Percentiles rank a stretch among this genome's conserved stretches.
These are phyloP conservation scores for Tanacetum coccineum DNA, from an alignment of 129 eudicot species.

Conservation along the genomic window DNA sequence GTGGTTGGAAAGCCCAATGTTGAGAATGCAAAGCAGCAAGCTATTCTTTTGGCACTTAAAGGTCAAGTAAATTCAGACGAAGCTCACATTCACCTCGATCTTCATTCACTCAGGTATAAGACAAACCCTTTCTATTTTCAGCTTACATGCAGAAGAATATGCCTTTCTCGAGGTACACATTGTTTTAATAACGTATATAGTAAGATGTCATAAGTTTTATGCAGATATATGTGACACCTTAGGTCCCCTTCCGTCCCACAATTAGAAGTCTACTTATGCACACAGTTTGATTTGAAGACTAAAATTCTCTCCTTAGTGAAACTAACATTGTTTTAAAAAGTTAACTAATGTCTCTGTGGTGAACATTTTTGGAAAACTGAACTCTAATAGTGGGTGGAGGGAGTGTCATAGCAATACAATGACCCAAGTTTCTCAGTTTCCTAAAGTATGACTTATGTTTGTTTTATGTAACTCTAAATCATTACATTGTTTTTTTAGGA, in stretches of 20 bases:
- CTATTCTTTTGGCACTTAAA: constrained; percentile 81
- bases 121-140: neutral
- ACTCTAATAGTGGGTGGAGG: neutral
- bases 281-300: too few species aligned
- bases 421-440: neutral
- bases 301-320: too few species aligned
- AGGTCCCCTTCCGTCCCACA: too few species aligned
- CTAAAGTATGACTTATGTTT: neutral
- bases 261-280: too few species aligned
- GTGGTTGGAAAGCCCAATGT: constrained; percentile 99
- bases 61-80: constrained; percentile 97
- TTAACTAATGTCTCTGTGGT: too few species aligned
- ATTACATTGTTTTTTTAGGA: constrained; percentile 48
- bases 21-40: constrained; percentile 99
- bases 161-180: neutral
- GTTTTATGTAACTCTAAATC: constrained; percentile 4
- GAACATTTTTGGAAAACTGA: neutral
- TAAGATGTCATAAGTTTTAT: too few species aligned
- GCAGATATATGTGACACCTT: too few species aligned
- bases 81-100: constrained; percentile 98
- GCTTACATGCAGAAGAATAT: constrained; percentile 12
- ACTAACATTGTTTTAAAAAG: too few species aligned
- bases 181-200: neutral
- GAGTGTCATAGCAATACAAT: neutral
- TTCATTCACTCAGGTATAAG: constrained; percentile 87